Percentiles rank a stretch among this genome's conserved stretches.
Evolutionary conservation across 2,329 filamentous ascomycete genomes (phyloP).

Genomic region (Allantophomopsis cytisporea): DNA sequence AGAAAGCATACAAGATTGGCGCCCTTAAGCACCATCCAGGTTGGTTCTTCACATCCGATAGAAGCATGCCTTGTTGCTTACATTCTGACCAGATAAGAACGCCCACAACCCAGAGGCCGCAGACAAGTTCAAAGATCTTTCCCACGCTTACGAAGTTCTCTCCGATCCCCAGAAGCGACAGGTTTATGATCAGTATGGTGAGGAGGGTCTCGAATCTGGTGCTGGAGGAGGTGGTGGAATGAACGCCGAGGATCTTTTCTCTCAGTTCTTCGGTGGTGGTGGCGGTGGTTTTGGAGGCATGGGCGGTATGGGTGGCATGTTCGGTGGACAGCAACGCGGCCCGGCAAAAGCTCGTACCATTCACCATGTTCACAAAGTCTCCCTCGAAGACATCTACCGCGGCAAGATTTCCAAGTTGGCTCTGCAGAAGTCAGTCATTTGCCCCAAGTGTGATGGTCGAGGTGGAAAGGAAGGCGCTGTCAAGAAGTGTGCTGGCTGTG

Average conservation of each 20-base stretch:
- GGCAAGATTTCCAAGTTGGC: constrained; percentile 97
- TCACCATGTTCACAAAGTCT: constrained; percentile 96
- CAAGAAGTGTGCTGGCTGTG: constrained; percentile 80
- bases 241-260: constrained; percentile 92
- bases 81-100: constrained; percentile 69
- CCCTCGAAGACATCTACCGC: constrained; percentile 93
- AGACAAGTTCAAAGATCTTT: constrained; percentile 97
- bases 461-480: constrained; percentile 98
- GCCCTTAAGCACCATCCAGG: constrained; percentile 77
- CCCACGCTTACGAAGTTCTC: constrained; percentile 88
- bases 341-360: constrained; percentile 88
- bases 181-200: constrained; percentile 94
- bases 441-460: constrained; percentile 82
- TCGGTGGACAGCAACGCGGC: constrained; percentile 60
- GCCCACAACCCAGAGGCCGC: constrained; percentile 82
- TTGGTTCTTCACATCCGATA: constrained; percentile 25
- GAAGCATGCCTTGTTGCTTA: too few species aligned
- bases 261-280: constrained; percentile 80
- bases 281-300: constrained; percentile 54
- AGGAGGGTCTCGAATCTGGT: constrained; percentile 88
- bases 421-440: constrained; percentile 94
- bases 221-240: constrained; percentile 66
- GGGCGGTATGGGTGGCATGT: constrained; percentile 60
- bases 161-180: constrained; percentile 84
- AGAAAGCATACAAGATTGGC: constrained; percentile 77